A percentile compares a stretch with the other conserved stretches of the same genome.
Evolutionary conservation across 495 filamentous ascomycete species (phyloP).

Genomic region (Penicillium argentinense): DNA sequence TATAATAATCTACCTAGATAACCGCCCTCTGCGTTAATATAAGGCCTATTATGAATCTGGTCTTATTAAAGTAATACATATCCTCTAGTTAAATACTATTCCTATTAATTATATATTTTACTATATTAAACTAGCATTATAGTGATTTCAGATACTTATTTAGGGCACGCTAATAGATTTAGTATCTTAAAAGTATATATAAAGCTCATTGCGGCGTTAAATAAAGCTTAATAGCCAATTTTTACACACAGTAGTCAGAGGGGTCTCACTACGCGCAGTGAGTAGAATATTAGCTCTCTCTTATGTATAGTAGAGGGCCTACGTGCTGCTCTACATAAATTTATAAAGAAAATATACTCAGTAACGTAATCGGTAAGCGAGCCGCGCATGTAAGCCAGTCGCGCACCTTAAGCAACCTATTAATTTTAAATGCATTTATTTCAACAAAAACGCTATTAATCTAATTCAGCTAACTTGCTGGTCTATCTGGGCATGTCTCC

Average conservation of each 20-base stretch:
- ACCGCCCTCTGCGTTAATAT: background rate
- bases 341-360: background rate
- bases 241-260: background rate
- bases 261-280: no score
- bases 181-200: background rate
- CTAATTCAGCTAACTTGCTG: no score
- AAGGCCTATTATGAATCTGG: background rate
- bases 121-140: constrained; percentile 8
- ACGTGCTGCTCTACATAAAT: background rate
- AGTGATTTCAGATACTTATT: background rate
- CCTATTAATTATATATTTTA: constrained; percentile 3
- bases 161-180: background rate
- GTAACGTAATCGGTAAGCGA: no score
- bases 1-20: background rate
- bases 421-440: no score
- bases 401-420: no score
- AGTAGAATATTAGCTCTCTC: background rate
- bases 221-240: background rate
- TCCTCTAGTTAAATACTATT: constrained; percentile 8
- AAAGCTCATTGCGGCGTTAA: background rate
- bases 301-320: background rate
- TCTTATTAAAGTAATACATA: constrained; percentile 4
- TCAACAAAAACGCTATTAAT: no score
- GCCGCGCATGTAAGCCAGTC: no score
- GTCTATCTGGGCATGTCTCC: no score